Percentiles rank a stretch among this genome's conserved stretches.
Evolutionary conservation across 177 flowering plant species (phyloP).

Genomic region (Vitis hybrid): DNA sequence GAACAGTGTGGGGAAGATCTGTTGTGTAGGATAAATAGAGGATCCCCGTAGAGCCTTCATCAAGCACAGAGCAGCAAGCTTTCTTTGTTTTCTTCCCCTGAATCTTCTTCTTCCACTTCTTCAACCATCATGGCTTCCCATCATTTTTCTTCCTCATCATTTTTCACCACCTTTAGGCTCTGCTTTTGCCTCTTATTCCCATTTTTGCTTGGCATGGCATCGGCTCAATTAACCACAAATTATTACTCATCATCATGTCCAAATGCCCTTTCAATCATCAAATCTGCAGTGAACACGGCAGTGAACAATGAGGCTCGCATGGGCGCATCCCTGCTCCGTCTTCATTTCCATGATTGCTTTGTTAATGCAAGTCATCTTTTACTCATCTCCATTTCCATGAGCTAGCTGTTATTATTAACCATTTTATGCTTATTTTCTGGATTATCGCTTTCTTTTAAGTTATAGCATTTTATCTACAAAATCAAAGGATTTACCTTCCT

Average conservation of each 20-base stretch:
- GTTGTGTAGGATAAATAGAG: no score
- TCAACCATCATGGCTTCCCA: not conserved
- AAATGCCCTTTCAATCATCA: conserved; percentile 23
- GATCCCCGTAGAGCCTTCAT: no score
- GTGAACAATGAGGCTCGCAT: conserved; percentile 34
- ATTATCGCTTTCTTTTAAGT: no score
- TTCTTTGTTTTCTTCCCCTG: not conserved
- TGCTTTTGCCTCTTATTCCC: conserved; percentile 5
- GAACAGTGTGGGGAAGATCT: no score
- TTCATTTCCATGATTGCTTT: conserved; percentile 47
- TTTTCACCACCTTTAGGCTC: not conserved
- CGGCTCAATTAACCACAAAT: conserved; percentile 30
- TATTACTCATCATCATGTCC: conserved; percentile 35
- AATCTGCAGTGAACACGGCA: conserved; percentile 24
- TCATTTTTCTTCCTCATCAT: not conserved
- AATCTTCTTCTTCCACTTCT: not conserved
- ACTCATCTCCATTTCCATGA: no score
- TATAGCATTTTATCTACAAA: no score
- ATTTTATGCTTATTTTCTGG: no score
- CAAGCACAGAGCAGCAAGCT: not conserved
- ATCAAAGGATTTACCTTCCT: no score
- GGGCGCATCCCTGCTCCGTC: conserved; percentile 51
- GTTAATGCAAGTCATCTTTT: conserved; percentile 27
- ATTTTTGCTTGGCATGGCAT: conserved; percentile 9
- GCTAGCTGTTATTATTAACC: no score